These are phyloP conservation scores for Vanilla planifolia DNA, from an alignment of 106 monocot species.

Conservation along the genomic window DNA sequence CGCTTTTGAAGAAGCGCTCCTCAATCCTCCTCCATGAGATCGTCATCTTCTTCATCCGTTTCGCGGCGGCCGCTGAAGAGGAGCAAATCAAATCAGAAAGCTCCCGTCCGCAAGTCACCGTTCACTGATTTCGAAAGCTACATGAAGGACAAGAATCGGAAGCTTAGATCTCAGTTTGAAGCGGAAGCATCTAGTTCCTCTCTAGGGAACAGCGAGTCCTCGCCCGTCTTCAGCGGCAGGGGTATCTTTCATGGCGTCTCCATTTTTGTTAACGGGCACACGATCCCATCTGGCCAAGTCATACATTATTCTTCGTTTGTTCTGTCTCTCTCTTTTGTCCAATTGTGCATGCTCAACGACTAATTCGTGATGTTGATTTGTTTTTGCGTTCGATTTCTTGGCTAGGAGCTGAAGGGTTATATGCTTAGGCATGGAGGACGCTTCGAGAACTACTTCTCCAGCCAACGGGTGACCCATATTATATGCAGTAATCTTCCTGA, in stretches of 20 bases:
- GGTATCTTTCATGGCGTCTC: conserved; percentile 82
- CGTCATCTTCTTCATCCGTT: conserved; percentile 2
- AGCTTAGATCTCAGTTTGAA: conserved; percentile 81
- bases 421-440: conserved; percentile 89
- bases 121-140: conserved; percentile 46
- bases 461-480: conserved; percentile 74
- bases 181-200: conserved; percentile 46
- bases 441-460: conserved; percentile 93
- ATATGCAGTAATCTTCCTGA: conserved; percentile 83
- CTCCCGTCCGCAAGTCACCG: conserved; percentile 7
- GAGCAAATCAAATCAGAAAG: conserved; percentile 1
- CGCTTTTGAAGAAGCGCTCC: too few species aligned
- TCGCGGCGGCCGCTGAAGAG: background rate
- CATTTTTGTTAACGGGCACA: conserved; percentile 89
- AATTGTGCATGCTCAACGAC: background rate
- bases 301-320: too few species aligned
- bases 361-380: background rate
- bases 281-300: conserved; percentile 87
- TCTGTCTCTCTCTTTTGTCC: background rate
- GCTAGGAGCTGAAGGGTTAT: conserved; percentile 60
- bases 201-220: background rate
- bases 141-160: conserved; percentile 86
- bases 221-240: background rate
- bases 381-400: background rate
- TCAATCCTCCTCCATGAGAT: conserved; percentile 4